phyloP scores from a whole-genome alignment of 495 filamentous ascomycete species.

The Penicillium coffeae region DNA sequence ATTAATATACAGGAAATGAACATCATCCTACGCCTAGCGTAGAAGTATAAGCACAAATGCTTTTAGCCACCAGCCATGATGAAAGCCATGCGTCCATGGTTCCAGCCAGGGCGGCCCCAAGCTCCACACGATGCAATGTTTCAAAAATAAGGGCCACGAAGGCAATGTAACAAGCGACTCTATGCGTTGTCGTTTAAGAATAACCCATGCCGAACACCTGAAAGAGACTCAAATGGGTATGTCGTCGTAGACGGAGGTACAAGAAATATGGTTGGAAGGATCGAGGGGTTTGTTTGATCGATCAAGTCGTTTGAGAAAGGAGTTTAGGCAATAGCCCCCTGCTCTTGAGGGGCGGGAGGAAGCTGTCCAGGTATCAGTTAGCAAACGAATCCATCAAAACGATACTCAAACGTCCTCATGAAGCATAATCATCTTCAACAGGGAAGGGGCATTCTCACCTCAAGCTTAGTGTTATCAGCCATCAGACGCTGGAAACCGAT shows the following conservation, averaged over 20 bases:
- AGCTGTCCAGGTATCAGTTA: slow-evolving; percentile 22
- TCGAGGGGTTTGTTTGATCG: too few species aligned
- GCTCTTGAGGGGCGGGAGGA: slow-evolving; percentile 39
- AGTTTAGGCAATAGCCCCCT: slow-evolving; percentile 42
- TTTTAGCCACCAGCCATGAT: slow-evolving; percentile 11
- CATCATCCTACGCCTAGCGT: background rate
- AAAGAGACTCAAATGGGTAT: slow-evolving; percentile 39
- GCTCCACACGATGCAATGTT: slow-evolving; percentile 31
- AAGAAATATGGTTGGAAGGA: background rate
- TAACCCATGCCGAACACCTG: slow-evolving; percentile 41
- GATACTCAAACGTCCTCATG: background rate
- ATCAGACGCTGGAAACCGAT: slow-evolving; percentile 97
- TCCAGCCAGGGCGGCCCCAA: slow-evolving; percentile 26
- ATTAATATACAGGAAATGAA: background rate
- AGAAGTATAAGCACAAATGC: slow-evolving; percentile 20
- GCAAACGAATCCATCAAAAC: background rate
- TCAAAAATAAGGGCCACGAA: slow-evolving; percentile 2
- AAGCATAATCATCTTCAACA: too few species aligned
- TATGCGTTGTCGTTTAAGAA: slow-evolving; percentile 12
- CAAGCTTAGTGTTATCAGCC: slow-evolving; percentile 84
- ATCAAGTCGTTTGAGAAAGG: slow-evolving; percentile 9
- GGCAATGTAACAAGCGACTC: background rate
- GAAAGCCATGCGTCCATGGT: slow-evolving; percentile 15
- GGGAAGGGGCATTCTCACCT: too few species aligned
- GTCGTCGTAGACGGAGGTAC: slow-evolving; percentile 25